Evolutionary conservation across 1,284 basidiomycete species (phyloP).

Genomic region (Wolfiporia cocos): DNA sequence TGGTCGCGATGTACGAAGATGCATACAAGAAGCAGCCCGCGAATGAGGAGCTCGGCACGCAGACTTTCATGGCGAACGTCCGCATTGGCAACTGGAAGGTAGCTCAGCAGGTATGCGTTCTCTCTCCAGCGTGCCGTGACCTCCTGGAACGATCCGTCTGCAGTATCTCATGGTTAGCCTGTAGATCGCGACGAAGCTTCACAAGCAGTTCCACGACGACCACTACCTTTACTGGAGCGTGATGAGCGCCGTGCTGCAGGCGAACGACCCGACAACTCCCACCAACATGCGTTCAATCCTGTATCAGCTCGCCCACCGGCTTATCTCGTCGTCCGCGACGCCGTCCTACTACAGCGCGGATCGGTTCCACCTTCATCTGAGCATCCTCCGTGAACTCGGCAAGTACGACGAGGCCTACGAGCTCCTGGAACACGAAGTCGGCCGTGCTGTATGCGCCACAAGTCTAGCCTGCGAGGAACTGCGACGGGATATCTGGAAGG

Average conservation of each 20-base stretch:
- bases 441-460: slow-evolving; percentile 57
- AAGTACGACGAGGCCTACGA: slow-evolving; percentile 65
- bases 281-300: slow-evolving; percentile 57
- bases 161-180: too few species aligned
- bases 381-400: slow-evolving; percentile 62
- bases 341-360: slow-evolving; percentile 64
- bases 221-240: slow-evolving; percentile 82
- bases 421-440: slow-evolving; percentile 63
- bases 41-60: slow-evolving; percentile 76
- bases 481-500: slow-evolving; percentile 61
- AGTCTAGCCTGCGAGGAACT: slow-evolving; percentile 73
- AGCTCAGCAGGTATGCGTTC: slow-evolving; percentile 59
- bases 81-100: slow-evolving; percentile 75
- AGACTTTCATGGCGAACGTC: slow-evolving; percentile 80
- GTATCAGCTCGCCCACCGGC: slow-evolving; percentile 65
- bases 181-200: slow-evolving; percentile 72
- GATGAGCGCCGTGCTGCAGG: slow-evolving; percentile 73
- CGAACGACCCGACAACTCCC: slow-evolving; percentile 56
- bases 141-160: too few species aligned
- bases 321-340: slow-evolving; percentile 53
- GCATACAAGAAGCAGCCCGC: slow-evolving; percentile 71
- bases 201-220: slow-evolving; percentile 73
- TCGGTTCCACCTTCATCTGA: slow-evolving; percentile 69
- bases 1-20: slow-evolving; percentile 75
- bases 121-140: too few species aligned